phyloP scores from a whole-genome alignment of 768 basidiomycete species.

The Boletus pseudo-olivaceus region DNA sequence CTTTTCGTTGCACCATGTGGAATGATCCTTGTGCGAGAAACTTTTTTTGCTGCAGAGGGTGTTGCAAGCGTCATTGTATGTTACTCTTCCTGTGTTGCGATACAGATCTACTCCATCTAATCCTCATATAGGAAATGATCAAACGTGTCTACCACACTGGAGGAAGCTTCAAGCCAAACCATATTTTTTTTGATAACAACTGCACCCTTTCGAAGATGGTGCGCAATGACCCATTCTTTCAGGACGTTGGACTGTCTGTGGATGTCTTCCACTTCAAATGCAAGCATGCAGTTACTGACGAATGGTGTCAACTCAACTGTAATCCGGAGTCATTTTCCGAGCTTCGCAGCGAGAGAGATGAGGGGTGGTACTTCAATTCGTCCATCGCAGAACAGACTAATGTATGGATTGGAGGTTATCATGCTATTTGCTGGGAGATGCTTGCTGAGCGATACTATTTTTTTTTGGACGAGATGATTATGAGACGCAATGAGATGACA shows the following conservation, averaged over 20 bases:
- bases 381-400: too few species aligned
- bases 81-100: too few species aligned
- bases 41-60: neutral
- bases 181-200: neutral
- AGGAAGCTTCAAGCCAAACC: neutral
- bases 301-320: neutral
- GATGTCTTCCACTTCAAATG: neutral
- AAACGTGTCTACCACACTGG: neutral
- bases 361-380: too few species aligned
- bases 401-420: too few species aligned
- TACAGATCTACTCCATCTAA: too few species aligned
- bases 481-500: too few species aligned
- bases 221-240: neutral
- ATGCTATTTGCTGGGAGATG: too few species aligned
- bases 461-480: too few species aligned
- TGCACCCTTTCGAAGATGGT: neutral
- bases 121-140: neutral
- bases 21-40: neutral
- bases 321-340: neutral
- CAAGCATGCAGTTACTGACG: neutral
- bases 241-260: neutral
- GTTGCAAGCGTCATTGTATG: neutral
- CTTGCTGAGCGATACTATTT: too few species aligned
- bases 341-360: neutral
- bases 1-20: neutral